Evolutionary conservation across 1,139 yeast genomes (phyloP).

Genomic region (Hyphopichia khmerensis): DNA sequence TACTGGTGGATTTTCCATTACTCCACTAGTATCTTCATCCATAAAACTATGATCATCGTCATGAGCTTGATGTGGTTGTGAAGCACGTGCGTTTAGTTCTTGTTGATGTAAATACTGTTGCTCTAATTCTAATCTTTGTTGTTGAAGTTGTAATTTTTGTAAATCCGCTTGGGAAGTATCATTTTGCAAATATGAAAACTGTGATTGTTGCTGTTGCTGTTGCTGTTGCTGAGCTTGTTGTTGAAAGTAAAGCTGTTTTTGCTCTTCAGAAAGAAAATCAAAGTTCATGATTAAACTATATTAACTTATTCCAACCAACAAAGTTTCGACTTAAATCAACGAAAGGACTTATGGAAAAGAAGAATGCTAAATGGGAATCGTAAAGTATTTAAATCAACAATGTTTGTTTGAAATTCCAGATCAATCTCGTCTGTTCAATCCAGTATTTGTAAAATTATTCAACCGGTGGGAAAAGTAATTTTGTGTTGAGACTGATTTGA

Average conservation of each 20-base stretch:
- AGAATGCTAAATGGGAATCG: too few relatives aligned
- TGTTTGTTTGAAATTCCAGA: too few relatives aligned
- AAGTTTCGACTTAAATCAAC: too few relatives aligned
- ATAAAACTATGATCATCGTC: conserved; percentile 34
- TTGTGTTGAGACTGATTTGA: too few relatives aligned
- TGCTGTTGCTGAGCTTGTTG: background rate
- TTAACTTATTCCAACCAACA: too few relatives aligned
- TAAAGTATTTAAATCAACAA: too few relatives aligned
- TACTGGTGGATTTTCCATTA: conserved; percentile 16
- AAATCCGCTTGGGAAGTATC: background rate
- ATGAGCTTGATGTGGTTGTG: conserved; percentile 6
- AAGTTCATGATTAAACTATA: conserved; percentile 26
- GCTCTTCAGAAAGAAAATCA: conserved; percentile 32
- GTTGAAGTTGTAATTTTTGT: conserved; percentile 15
- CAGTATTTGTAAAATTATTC: too few relatives aligned
- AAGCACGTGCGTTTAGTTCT: conserved; percentile 15
- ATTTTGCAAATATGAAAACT: conserved; percentile 6
- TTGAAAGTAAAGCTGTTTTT: conserved; percentile 24
- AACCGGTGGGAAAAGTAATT: too few relatives aligned
- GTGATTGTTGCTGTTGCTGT: background rate
- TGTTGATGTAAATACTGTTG: conserved; percentile 15
- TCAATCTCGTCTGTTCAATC: too few relatives aligned
- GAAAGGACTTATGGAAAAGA: too few relatives aligned
- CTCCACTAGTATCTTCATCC: conserved; percentile 39
- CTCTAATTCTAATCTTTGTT: conserved; percentile 8